These are phyloP conservation scores for Podila epicladia DNA, from an alignment of 192 early-diverging fungal species.

Conservation along the genomic window DNA sequence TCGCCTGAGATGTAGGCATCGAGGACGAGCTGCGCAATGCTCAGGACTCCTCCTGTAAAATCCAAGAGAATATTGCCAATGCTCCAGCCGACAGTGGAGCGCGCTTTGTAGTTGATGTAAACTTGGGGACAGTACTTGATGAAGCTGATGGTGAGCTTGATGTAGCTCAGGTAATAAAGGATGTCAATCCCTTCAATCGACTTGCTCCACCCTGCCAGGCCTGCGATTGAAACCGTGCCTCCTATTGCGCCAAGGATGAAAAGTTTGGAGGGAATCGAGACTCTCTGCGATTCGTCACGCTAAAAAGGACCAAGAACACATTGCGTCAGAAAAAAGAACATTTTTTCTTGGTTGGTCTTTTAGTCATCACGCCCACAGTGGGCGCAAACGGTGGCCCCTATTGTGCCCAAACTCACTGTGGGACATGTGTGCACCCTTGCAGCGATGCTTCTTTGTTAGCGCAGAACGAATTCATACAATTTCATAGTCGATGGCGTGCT, in stretches of 20 bases:
- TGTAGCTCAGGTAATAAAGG: constrained; percentile 75
- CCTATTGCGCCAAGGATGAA: constrained; percentile 53
- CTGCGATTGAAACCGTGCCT: neutral
- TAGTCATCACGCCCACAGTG: neutral
- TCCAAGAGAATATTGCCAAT: constrained; percentile 90
- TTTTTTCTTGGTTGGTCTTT: neutral
- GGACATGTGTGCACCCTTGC: neutral
- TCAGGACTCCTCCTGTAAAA: constrained; percentile 81
- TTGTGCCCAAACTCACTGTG: neutral
- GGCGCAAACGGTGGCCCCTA: neutral
- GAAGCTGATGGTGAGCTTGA: constrained; percentile 81
- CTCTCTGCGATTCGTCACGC: constrained; percentile 53
- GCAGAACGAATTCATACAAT: neutral
- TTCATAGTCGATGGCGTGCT: constrained; percentile 1
- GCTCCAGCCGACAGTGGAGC: constrained; percentile 89
- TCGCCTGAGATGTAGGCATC: constrained; percentile 71
- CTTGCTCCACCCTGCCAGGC: neutral
- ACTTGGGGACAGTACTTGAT: constrained; percentile 84
- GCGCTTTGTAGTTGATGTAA: constrained; percentile 71
- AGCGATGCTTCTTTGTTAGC: neutral
- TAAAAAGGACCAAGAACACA: constrained; percentile 6
- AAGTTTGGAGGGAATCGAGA: constrained; percentile 51
- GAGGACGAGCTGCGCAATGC: constrained; percentile 76
- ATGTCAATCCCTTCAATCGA: constrained; percentile 59
- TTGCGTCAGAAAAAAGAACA: neutral